phyloP scores from a whole-genome alignment of 192 early-diverging fungal genomes.

The Rhizophagus prolifer region DNA sequence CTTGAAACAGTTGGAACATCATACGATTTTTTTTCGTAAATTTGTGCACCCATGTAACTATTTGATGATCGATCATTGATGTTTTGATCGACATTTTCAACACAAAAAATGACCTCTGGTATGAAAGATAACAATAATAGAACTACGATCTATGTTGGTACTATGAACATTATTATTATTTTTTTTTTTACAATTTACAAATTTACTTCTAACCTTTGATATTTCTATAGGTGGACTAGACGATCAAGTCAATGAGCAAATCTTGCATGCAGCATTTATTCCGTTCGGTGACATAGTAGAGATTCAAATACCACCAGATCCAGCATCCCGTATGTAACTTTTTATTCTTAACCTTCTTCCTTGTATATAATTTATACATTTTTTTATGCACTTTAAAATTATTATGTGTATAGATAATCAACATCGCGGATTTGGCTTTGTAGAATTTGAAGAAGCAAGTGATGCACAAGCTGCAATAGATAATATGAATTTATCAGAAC shows the following conservation, averaged over 20 bases:
- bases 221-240: constrained; percentile 70
- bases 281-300: constrained; percentile 95
- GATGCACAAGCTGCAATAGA: constrained; percentile 90
- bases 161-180: background rate
- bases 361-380: background rate
- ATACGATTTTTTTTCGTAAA: too few relatives aligned
- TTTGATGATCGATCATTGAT: too few relatives aligned
- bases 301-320: constrained; percentile 83
- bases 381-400: constrained; percentile 12
- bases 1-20: too few relatives aligned
- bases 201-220: background rate
- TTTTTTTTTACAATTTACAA: background rate
- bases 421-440: constrained; percentile 94
- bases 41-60: too few relatives aligned
- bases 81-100: too few relatives aligned
- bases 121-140: constrained; percentile 33
- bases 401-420: constrained; percentile 45
- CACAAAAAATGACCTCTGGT: background rate
- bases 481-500: constrained; percentile 91
- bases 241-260: constrained; percentile 71
- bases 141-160: constrained; percentile 51
- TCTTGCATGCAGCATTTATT: constrained; percentile 85
- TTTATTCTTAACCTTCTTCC: background rate
- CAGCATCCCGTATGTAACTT: constrained; percentile 60
- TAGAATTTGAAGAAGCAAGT: constrained; percentile 83